Evolutionary conservation across 169 alveolate genomes (phyloP).

Genomic region (Plasmodium billcollinsi): DNA sequence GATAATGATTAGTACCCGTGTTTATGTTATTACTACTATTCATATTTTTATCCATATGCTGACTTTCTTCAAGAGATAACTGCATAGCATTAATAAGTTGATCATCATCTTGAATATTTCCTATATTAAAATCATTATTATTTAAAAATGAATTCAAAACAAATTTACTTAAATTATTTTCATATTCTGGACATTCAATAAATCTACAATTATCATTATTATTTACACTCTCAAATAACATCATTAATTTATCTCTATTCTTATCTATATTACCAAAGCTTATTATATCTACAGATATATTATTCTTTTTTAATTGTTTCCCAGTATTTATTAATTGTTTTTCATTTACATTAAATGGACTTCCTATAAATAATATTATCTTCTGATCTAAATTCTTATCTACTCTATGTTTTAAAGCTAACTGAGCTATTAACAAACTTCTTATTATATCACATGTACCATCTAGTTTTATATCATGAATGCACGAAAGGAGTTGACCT

Average conservation of each 20-base stretch:
- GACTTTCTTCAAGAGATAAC: slow-evolving; percentile 31
- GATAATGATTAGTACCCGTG: too few species aligned
- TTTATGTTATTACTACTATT: not conserved
- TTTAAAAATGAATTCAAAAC: slow-evolving; percentile 33
- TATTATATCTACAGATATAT: slow-evolving; percentile 94
- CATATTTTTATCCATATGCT: not conserved
- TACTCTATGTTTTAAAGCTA: slow-evolving; percentile 97
- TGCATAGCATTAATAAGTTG: slow-evolving; percentile 55
- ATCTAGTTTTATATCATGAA: slow-evolving; percentile 87
- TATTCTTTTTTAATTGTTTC: slow-evolving; percentile 93
- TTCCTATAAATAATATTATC: slow-evolving; percentile 96
- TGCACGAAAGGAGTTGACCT: slow-evolving; percentile 89
- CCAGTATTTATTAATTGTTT: slow-evolving; percentile 87
- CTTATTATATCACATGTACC: slow-evolving; percentile 93
- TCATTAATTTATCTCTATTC: slow-evolving; percentile 87
- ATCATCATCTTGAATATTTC: slow-evolving; percentile 45
- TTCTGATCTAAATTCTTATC: slow-evolving; percentile 96
- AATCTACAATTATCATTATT: slow-evolving; percentile 88
- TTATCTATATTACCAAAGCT: slow-evolving; percentile 91
- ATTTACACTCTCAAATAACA: slow-evolving; percentile 88
- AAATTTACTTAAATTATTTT: slow-evolving; percentile 57
- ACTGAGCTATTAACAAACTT: slow-evolving; percentile 94
- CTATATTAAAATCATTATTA: slow-evolving; percentile 29
- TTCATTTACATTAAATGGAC: slow-evolving; percentile 89
- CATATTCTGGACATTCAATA: slow-evolving; percentile 88